A percentile compares a stretch with the other conserved stretches of the same genome.
Evolutionary conservation across 495 filamentous ascomycete species (phyloP).

Genomic region (Penicillium egyptiacum): DNA sequence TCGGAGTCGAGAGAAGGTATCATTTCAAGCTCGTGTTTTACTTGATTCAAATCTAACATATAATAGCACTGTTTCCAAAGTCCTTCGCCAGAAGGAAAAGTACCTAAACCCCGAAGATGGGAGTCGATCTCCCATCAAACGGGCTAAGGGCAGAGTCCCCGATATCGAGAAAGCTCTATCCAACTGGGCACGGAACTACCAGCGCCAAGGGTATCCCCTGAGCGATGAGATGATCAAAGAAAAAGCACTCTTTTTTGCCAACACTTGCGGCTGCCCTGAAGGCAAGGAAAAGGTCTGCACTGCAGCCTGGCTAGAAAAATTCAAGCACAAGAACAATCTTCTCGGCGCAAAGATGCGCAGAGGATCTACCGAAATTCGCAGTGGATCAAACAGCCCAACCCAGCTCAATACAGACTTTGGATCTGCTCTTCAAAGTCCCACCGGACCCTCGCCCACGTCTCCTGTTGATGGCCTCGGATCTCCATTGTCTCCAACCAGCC

Average conservation of each 20-base stretch:
- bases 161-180: slow-evolving; percentile 94
- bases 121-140: slow-evolving; percentile 83
- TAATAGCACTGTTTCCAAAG: slow-evolving; percentile 93
- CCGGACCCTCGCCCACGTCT: slow-evolving; percentile 70
- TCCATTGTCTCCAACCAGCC: slow-evolving; percentile 65
- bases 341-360: slow-evolving; percentile 65
- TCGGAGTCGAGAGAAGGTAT: slow-evolving; percentile 98
- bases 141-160: slow-evolving; percentile 84
- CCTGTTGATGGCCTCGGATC: slow-evolving; percentile 58
- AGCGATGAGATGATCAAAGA: slow-evolving; percentile 84
- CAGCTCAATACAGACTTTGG: slow-evolving; percentile 51
- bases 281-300: slow-evolving; percentile 74
- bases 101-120: slow-evolving; percentile 90
- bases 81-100: slow-evolving; percentile 93
- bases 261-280: slow-evolving; percentile 71
- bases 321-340: slow-evolving; percentile 89
- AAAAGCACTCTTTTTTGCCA: slow-evolving; percentile 84
- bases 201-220: slow-evolving; percentile 71
- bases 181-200: slow-evolving; percentile 82
- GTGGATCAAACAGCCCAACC: slow-evolving; percentile 46
- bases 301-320: slow-evolving; percentile 87
- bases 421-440: slow-evolving; percentile 64
- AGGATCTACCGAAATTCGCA: slow-evolving; percentile 64
- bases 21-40: neutral
- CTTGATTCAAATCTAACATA: slow-evolving; percentile 29